Conservation (phyloP, 1,284 basidiomycete genomes). For the Sanguinoderma infundibulare region DNA sequence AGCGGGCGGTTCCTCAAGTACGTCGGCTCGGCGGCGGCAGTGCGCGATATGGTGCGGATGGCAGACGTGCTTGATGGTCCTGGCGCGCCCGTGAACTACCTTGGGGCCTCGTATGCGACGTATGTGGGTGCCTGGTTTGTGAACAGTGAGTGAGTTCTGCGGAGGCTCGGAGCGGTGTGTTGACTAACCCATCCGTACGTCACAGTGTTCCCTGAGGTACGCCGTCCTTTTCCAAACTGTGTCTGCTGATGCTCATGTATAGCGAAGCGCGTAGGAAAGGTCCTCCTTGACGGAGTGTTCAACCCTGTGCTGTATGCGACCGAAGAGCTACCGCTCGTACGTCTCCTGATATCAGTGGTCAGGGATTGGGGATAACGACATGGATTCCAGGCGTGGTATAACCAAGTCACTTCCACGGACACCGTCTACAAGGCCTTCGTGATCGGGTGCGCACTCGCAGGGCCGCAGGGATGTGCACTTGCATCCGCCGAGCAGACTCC, state of each 20-base stretch:
- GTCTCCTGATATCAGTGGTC: too few relatives aligned
- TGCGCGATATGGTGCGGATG: slow-evolving; percentile 21
- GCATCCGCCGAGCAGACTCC: slow-evolving; percentile 1
- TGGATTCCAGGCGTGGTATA: slow-evolving; percentile 11
- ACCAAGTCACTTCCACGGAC: slow-evolving; percentile 7
- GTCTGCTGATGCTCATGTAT: neutral
- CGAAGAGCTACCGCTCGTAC: too few relatives aligned
- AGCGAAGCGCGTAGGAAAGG: slow-evolving; percentile 20
- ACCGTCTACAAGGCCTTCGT: slow-evolving; percentile 14
- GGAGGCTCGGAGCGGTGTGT: too few relatives aligned
- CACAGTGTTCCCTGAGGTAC: slow-evolving; percentile 22
- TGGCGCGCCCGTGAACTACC: slow-evolving; percentile 15
- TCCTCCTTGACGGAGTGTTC: slow-evolving; percentile 22
- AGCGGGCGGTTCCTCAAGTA: slow-evolving; percentile 15
- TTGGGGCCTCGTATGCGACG: slow-evolving; percentile 19
- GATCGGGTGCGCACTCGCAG: slow-evolving; percentile 21
- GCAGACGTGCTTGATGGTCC: slow-evolving; percentile 23
- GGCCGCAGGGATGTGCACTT: slow-evolving; percentile 12
- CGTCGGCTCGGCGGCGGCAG: slow-evolving; percentile 23
- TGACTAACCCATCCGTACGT: neutral
- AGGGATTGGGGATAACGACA: too few relatives aligned
- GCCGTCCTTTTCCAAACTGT: neutral
- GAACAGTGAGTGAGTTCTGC: slow-evolving; percentile 20
- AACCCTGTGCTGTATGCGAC: slow-evolving; percentile 1
- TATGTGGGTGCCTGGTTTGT: slow-evolving; percentile 21